These are phyloP conservation scores for Basidioascus undulatus DNA, from an alignment of 768 basidiomycete genomes.

Conservation along the genomic window DNA sequence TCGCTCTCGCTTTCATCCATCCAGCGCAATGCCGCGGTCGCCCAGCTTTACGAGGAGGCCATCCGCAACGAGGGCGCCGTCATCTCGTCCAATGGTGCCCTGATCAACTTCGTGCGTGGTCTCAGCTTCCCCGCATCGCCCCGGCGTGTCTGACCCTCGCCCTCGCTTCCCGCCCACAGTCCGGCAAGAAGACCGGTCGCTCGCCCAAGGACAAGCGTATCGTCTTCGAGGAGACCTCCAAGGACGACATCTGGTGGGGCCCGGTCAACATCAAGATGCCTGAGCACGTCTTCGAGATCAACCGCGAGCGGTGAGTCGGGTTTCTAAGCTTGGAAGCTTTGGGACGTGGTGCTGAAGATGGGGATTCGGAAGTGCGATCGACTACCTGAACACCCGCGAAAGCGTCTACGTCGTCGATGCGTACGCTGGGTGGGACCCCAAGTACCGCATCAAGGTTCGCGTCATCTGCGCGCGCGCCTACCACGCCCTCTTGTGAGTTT, in stretches of 20 bases:
- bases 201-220: conserved; percentile 99
- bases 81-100: conserved; percentile 79
- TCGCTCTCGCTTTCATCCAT: neutral
- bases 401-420: conserved; percentile 97
- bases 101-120: conserved; percentile 99
- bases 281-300: conserved; percentile 84
- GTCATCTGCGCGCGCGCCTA: conserved; percentile 96
- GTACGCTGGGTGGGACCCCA: conserved; percentile 91
- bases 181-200: conserved; percentile 95
- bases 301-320: conserved; percentile 83
- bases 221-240: conserved; percentile 86
- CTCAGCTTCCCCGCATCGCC: no score
- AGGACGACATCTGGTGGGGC: conserved; percentile 98
- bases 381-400: conserved; percentile 93
- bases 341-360: no score
- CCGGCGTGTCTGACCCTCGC: no score
- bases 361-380: conserved; percentile 64
- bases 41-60: conserved; percentile 88
- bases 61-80: conserved; percentile 96
- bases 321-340: no score
- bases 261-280: conserved; percentile 83
- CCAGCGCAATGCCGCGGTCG: conserved; percentile 49
- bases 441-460: conserved; percentile 98
- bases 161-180: no score
- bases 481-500: conserved; percentile 54